These are phyloP conservation scores for Podaxis sp. DNA, from an alignment of 768 basidiomycete species.

Conservation along the genomic window DNA sequence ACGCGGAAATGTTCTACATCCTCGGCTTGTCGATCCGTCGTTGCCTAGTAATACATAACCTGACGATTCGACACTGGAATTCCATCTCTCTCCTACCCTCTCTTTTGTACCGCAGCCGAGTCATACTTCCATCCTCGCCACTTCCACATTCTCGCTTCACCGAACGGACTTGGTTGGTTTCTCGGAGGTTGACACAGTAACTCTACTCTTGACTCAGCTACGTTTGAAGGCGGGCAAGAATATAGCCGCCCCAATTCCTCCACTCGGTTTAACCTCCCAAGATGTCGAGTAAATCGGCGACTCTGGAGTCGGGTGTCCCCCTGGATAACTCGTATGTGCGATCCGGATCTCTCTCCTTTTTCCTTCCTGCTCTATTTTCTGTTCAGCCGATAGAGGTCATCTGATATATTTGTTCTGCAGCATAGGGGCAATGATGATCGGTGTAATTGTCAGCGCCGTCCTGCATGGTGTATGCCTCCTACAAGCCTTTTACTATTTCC, in stretches of 20 bases:
- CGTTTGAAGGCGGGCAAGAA: neutral
- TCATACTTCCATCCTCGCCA: neutral
- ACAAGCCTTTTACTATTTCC: constrained; percentile 46
- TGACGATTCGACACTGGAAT: neutral
- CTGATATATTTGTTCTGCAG: constrained; percentile 16
- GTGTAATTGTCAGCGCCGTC: constrained; percentile 31
- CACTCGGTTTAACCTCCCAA: neutral
- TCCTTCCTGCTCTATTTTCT: constrained; percentile 3
- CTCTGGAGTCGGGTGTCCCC: constrained; percentile 21
- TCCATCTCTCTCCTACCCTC: constrained; percentile 9
- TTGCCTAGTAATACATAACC: neutral
- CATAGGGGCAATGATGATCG: constrained; percentile 42
- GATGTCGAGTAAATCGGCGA: constrained; percentile 18
- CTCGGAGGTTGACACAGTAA: neutral
- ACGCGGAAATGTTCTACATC: neutral
- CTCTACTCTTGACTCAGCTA: neutral
- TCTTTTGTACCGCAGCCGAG: neutral
- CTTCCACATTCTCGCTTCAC: neutral
- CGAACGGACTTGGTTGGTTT: neutral
- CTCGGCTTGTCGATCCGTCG: neutral
- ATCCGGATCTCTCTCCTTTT: neutral
- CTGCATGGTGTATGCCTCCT: constrained; percentile 41
- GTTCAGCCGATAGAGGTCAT: neutral
- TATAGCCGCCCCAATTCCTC: neutral
- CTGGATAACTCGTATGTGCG: constrained; percentile 29